A percentile compares a stretch with the other conserved stretches of the same genome.
Conservation (phyloP, 1,284 basidiomycete genomes). For the Sparassis latifolia region DNA sequence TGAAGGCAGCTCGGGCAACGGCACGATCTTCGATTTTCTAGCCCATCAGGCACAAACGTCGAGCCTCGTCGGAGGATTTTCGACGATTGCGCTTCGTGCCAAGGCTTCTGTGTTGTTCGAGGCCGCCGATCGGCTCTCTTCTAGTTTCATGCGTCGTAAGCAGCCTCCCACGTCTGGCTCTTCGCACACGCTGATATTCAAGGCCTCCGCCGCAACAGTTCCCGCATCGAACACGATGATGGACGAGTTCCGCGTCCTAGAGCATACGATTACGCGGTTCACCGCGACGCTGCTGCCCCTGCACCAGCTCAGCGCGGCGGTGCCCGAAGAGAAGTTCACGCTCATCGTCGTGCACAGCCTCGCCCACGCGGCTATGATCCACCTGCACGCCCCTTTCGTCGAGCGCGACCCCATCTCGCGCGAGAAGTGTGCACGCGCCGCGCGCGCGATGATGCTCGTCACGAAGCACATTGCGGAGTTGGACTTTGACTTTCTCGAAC, state of each 20-base stretch:
- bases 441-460: constrained; percentile 48
- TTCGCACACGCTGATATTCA: constrained; percentile 10
- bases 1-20: constrained; percentile 40
- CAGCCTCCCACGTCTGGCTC: constrained; percentile 7
- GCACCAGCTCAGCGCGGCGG: constrained; percentile 53
- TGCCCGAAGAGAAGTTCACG: constrained; percentile 52
- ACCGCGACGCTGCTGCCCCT: constrained; percentile 54
- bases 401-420: constrained; percentile 53
- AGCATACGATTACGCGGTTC: constrained; percentile 58
- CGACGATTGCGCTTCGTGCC: constrained; percentile 53
- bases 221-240: constrained; percentile 40
- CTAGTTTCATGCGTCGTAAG: constrained; percentile 55
- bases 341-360: constrained; percentile 59
- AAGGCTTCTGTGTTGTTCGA: constrained; percentile 73
- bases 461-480: constrained; percentile 55
- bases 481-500: constrained; percentile 66
- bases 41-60: constrained; percentile 44
- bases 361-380: constrained; percentile 60
- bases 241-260: constrained; percentile 54
- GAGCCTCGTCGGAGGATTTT: constrained; percentile 45
- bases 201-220: constrained; percentile 26
- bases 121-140: constrained; percentile 52
- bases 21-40: constrained; percentile 57
- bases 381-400: constrained; percentile 56
- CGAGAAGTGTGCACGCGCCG: constrained; percentile 58